Evolutionary conservation across 2,329 filamentous ascomycete species (phyloP), one percentile per base, ranked within the genome.

Genomic region (Trichophyton mentagrophytes): DNA sequence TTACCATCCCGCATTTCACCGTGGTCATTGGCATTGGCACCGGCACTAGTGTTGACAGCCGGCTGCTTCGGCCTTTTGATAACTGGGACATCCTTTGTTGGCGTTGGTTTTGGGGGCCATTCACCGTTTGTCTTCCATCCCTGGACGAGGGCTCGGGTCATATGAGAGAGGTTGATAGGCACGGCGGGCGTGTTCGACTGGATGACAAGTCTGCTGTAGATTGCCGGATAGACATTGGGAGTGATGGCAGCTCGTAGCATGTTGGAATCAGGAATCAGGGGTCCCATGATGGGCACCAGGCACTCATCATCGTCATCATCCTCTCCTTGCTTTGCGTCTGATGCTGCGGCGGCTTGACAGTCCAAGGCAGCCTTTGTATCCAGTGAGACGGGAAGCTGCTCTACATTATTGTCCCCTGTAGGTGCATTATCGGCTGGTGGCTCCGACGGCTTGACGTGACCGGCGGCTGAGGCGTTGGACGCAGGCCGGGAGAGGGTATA

Each of bases 121-220:
- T 96, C 89, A 15, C 90, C 91, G 67, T 93, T 89, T 46, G 89
- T 82, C 73, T 95, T 95, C 92, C 92, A 96, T 49, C 92, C 92
- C 30, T 87, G 81, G 0, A 97, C 90, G 65, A 92, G 88, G 11
- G 89, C 84, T 8, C 84, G 82, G 22, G 89, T 84, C 76, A 96
- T 85, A 67, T 95, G 89, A 33, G 81, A 77, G 0, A 97, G 81
- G 67, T 96, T 96, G 69, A 96, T 87, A 2, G 92, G 92, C 15
- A 95, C 89, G 1, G 87, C 86, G 0, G 92, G 92, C 2, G 90
- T 89, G 65, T 93, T 82, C 42, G 80, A 82, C 68, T 92, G 86
- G 0, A 90, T 72, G 47, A 96, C 85, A 58, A 96, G 87, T 74
- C 96, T 96, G 70, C 88, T 87, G 77, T 95, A 96, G 61, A 97